A percentile compares a stretch with the other conserved stretches of the same genome.
phyloP scores from a whole-genome alignment of 257 asterid genomes.

The Lithospermum erythrorhizon region DNA sequence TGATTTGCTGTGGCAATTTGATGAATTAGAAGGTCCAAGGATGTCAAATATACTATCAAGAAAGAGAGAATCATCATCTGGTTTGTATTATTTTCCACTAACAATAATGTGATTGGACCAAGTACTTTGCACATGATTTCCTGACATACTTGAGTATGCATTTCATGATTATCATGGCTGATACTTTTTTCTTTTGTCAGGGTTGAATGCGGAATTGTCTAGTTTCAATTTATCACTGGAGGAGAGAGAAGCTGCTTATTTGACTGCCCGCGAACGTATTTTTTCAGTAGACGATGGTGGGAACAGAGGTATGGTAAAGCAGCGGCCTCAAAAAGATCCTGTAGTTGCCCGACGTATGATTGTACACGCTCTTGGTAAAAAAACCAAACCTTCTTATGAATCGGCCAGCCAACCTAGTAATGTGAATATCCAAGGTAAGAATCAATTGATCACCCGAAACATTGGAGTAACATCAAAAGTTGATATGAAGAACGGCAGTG shows the following conservation, averaged over 20 bases:
- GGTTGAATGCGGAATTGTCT: constrained; percentile 13
- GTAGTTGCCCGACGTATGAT: constrained; percentile 90
- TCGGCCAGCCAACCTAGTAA: constrained; percentile 16
- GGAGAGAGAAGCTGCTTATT: constrained; percentile 65
- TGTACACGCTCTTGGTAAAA: constrained; percentile 81
- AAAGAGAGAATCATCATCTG: constrained; percentile 42
- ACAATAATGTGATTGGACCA: neutral
- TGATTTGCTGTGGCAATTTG: constrained; percentile 60
- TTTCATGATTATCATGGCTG: constrained; percentile 2
- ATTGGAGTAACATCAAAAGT: constrained; percentile 14
- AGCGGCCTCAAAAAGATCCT: constrained; percentile 69
- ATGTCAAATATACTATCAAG: constrained; percentile 32
- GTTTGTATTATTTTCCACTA: constrained; percentile 25
- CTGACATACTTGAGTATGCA: neutral
- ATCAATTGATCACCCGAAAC: constrained; percentile 15
- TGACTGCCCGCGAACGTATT: constrained; percentile 63
- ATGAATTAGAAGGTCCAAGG: constrained; percentile 39
- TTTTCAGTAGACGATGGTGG: constrained; percentile 39
- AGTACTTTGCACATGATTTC: too few species aligned
- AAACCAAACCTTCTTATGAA: constrained; percentile 26
- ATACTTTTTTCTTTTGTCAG: constrained; percentile 19
- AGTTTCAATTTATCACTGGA: constrained; percentile 41
- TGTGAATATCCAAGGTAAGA: constrained; percentile 17
- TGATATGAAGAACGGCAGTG: constrained; percentile 12
- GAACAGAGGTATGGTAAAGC: constrained; percentile 26